A percentile compares a stretch with the other conserved stretches of the same genome.
These are phyloP conservation scores for Ustilago xerochloae DNA, from an alignment of 1,284 basidiomycete genomes.

Conservation along the genomic window DNA sequence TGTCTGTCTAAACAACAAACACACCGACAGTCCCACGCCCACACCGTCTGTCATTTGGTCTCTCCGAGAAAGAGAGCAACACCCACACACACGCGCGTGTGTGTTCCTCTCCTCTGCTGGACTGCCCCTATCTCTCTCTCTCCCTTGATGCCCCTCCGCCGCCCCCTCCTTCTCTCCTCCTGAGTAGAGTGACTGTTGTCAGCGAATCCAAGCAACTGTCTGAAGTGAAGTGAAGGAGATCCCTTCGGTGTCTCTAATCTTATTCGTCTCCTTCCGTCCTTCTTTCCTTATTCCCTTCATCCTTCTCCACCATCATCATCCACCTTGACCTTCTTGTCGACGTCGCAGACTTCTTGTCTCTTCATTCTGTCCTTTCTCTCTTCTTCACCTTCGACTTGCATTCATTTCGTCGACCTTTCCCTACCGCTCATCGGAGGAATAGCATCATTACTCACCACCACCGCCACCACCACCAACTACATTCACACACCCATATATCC, in stretches of 20 bases:
- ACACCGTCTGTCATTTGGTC: not conserved
- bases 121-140: not conserved
- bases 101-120: not conserved
- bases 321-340: not conserved
- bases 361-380: constrained; percentile 10
- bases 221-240: no score
- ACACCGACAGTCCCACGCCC: not conserved
- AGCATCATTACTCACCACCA: constrained; percentile 1
- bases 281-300: not conserved
- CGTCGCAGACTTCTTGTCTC: constrained; percentile 1
- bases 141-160: not conserved
- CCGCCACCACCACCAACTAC: constrained; percentile 5
- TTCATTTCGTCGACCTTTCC: not conserved
- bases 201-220: not conserved
- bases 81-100: constrained; percentile 3
- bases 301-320: not conserved
- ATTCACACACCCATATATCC: constrained; percentile 1
- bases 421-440: constrained; percentile 5
- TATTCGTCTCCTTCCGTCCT: not conserved
- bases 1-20: not conserved
- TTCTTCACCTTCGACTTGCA: not conserved
- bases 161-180: no score
- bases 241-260: not conserved
- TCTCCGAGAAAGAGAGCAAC: no score
- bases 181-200: not conserved